Evolutionary conservation across 164 flowering plant genomes (phyloP).

Genomic region (Tetracentron sinense): DNA sequence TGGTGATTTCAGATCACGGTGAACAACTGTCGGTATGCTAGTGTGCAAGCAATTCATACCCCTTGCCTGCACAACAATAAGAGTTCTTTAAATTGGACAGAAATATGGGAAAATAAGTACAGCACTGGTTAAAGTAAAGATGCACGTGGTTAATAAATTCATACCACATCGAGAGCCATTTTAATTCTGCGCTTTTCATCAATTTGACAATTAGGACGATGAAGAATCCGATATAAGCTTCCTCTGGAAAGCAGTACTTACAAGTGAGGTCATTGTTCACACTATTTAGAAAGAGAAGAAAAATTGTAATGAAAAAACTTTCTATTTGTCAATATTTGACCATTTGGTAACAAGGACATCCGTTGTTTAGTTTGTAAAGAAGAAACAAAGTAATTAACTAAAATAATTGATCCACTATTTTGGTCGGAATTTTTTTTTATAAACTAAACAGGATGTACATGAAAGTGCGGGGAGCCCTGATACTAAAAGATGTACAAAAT

Average conservation of each 20-base stretch:
- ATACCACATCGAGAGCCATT: slow-evolving; percentile 99
- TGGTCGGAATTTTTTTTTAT: too few species aligned
- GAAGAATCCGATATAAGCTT: slow-evolving; percentile 90
- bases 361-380: background rate
- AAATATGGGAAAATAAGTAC: background rate
- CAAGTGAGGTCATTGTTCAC: background rate
- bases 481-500: too few species aligned
- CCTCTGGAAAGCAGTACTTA: slow-evolving; percentile 46
- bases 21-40: slow-evolving; percentile 92
- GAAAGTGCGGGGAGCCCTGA: too few species aligned
- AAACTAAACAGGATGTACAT: too few species aligned
- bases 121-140: background rate
- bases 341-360: background rate
- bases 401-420: background rate
- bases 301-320: background rate
- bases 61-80: slow-evolving; percentile 58
- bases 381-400: background rate
- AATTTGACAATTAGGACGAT: slow-evolving; percentile 85
- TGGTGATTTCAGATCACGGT: slow-evolving; percentile 93
- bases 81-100: background rate
- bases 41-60: slow-evolving; percentile 98
- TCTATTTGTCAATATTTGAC: background rate
- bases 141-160: background rate
- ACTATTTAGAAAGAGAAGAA: background rate
- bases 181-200: slow-evolving; percentile 91